Base-by-base conservation (phyloP, 2,329 filamentous ascomycete genomes). In the Cladophialophora bantiana region DNA sequence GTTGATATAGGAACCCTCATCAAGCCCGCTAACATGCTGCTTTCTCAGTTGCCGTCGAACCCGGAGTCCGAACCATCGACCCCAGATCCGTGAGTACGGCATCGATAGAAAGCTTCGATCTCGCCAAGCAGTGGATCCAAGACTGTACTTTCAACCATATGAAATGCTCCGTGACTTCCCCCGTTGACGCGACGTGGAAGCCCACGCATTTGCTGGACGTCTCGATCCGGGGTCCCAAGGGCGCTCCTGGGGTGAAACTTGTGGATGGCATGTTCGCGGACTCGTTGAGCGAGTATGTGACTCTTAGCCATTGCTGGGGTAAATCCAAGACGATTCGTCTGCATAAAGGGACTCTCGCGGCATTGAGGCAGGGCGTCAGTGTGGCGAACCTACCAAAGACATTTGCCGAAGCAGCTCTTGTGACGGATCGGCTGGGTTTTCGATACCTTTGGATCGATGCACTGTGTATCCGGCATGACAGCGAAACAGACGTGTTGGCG, bases 381-480 rank as follows among this genome's bases (percentile, higher is more conserved):
- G 36, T 62, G 31, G 52, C 63, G 40, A 66, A 61, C 50, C 59
- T 74, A n/a, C 71, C 72, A 20, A 72, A 72, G 60, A 74, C 72
- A 6, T 70, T 73, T 45, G 68, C 70, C n/a, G 71, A 74, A 35
- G 72, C 72, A 9, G 71, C 70, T 13, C 54, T 67, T 7, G 60
- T 65, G 31, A 65, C 68, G 20, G 68, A 69, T n/a, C 63, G 59
- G 36, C 65, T 74, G 2, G 71, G 71, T 12, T 72, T 70, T 48
- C 64, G 67, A 34, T 74, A 74, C 59, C 67, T 74, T 5, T 74
- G 72, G 72, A 71, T 74, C 31, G 72, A 74, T 57, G 71, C 72
- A 34, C 65, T 74, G 35, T 74, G 72, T 52, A 74, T 74, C 50
- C 71, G 73, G 69, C 72, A 74, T 18, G 71, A 73, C 56, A 71